Evolutionary conservation across 73 alveolate genomes (phyloP).

Genomic region (Paramecium octaurelia): DNA sequence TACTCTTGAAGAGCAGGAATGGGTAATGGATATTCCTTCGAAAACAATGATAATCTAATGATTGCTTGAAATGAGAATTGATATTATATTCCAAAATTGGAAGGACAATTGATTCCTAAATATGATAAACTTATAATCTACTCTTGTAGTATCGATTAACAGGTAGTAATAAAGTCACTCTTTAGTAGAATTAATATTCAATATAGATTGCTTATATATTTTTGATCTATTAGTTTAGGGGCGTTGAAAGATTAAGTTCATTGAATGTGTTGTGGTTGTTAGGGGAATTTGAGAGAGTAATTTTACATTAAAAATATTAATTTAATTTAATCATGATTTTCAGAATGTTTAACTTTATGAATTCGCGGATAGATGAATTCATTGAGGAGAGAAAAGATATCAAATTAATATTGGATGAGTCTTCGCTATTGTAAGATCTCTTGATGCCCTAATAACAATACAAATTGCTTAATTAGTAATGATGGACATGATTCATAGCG

Average conservation of each 20-base stretch:
- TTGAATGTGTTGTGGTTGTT: background rate
- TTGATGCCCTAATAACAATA: background rate
- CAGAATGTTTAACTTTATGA: conserved; percentile 16
- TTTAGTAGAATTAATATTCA: background rate
- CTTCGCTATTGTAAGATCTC: background rate
- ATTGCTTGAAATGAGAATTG: too few species aligned
- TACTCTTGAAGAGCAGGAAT: too few species aligned
- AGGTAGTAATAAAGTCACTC: conserved; percentile 45
- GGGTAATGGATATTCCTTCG: too few species aligned
- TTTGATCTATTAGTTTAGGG: conserved; percentile 30
- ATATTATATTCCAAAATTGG: too few species aligned
- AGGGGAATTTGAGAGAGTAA: background rate
- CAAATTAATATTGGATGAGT: background rate
- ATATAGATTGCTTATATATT: background rate
- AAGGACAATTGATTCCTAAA: too few species aligned
- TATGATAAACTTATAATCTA: too few species aligned
- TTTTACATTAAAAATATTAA: background rate
- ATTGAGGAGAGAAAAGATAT: background rate
- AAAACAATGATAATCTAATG: too few species aligned
- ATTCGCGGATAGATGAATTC: conserved; percentile 2
- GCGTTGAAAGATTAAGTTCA: conserved; percentile 50
- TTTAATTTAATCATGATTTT: background rate
- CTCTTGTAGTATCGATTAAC: too few species aligned
- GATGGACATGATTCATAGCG: background rate
- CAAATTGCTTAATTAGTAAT: conserved; percentile 35